A percentile compares a stretch with the other conserved stretches of the same genome.
Evolutionary conservation across 371 early-diverging fungal genomes (phyloP).

Genomic region (Mucor ambiguus): DNA sequence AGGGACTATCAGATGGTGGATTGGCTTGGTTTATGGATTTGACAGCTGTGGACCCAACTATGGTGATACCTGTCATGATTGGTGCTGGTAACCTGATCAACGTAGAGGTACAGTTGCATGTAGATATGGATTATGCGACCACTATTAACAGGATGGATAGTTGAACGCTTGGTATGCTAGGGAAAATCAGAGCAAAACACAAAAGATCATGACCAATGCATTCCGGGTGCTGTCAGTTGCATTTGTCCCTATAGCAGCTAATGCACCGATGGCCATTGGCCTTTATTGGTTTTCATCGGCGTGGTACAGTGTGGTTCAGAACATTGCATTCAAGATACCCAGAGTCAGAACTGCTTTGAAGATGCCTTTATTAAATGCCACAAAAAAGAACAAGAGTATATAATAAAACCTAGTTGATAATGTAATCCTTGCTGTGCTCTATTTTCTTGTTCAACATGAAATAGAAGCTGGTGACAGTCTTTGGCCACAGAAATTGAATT

Average conservation of each 20-base stretch:
- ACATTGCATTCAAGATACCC: slow-evolving; percentile 54
- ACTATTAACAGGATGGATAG: slow-evolving; percentile 22
- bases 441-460: slow-evolving; percentile 3
- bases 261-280: slow-evolving; percentile 70
- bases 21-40: slow-evolving; percentile 72
- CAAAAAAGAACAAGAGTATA: neutral
- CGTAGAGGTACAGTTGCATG: slow-evolving; percentile 60
- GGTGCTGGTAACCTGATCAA: slow-evolving; percentile 72
- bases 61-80: slow-evolving; percentile 68
- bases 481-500: slow-evolving; percentile 16
- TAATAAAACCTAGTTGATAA: neutral
- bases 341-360: slow-evolving; percentile 28
- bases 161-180: slow-evolving; percentile 54
- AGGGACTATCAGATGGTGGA: slow-evolving; percentile 68
- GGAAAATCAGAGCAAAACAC: slow-evolving; percentile 43
- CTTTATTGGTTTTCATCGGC: slow-evolving; percentile 68
- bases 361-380: slow-evolving; percentile 21
- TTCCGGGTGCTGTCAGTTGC: slow-evolving; percentile 63
- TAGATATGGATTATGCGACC: neutral
- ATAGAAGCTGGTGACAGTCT: slow-evolving; percentile 7
- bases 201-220: slow-evolving; percentile 53
- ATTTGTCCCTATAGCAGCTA: slow-evolving; percentile 70
- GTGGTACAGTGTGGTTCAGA: slow-evolving; percentile 63
- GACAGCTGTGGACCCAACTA: slow-evolving; percentile 71
- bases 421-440: slow-evolving; percentile 6